Evolutionary conservation across 495 filamentous ascomycete species (phyloP), one percentile per base, ranked within the genome.

Genomic region (Podospora comata): DNA sequence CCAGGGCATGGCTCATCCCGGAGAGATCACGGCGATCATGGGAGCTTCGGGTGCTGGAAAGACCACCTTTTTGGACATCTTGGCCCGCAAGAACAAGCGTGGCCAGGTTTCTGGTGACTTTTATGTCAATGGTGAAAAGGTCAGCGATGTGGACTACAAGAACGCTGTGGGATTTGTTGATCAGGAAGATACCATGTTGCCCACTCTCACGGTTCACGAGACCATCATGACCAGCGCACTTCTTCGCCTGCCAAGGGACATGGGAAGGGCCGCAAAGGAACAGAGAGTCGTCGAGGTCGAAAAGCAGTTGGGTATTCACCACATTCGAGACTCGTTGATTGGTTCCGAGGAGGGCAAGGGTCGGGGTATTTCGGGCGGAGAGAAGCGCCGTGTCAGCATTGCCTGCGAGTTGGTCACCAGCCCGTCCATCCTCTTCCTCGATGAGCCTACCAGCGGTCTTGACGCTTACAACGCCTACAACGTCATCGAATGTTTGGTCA

Each of bases 381-480:
- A 99, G 78, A 98, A 98, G 80, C 88, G 95, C 64, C 85, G 95
- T 70, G 96, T 99, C 59, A 93, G 93, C 9, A 99, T 99, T 78
- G 95, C 95, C 68, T 98, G 95, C 79, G 95, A 99, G 76, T 83
- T 99, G 68, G 96, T 99, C 65, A 99, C 96, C 11, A 97, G 94
- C 75, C 95, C 95, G 4, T 97, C 93, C 68, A 98, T 99, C 70
- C 86, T 99, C 20, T 97, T 99, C 82, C 84, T 99, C 67, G 95
- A 99, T 73, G 95, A 99, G 72, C 95, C 95, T 2, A 99, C 95
- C 1, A 97, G 93, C 73, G 95, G 95, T 60, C 83, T 99, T 60
- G 95, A 98, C 79, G 91, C 95, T 4, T 98, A 87, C 81, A 98
- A 98, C 74, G 94, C 94, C 0, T 98, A 94, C 82, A 98, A 98